Evolutionary conservation across 2,329 filamentous ascomycete species (phyloP).

Genomic region (Exophiala bonariae): DNA sequence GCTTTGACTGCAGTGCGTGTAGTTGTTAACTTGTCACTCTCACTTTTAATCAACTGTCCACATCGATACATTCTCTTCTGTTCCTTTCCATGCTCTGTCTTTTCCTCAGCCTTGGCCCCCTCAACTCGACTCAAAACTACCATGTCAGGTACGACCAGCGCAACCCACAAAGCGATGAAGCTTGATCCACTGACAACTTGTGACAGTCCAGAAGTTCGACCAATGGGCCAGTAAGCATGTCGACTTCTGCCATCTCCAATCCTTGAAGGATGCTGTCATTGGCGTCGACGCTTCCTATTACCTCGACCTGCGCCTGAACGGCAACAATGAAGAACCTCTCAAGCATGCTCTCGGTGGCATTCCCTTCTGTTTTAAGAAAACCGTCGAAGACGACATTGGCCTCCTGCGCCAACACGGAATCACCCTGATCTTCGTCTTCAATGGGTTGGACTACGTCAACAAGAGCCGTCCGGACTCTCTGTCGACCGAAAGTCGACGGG

Average conservation of each 20-base stretch:
- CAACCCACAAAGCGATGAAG: no score
- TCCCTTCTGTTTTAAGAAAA: constrained; percentile 72
- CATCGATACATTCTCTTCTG: no score
- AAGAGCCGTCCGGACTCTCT: constrained; percentile 65
- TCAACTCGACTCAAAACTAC: background rate
- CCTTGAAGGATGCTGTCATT: constrained; percentile 72
- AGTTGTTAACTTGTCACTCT: no score
- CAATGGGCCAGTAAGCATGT: constrained; percentile 57
- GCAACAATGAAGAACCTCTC: constrained; percentile 77
- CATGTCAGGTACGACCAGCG: constrained; percentile 22
- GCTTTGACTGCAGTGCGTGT: background rate
- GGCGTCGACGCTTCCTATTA: constrained; percentile 91
- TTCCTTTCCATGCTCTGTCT: background rate
- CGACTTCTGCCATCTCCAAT: constrained; percentile 60
- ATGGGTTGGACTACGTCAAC: constrained; percentile 77
- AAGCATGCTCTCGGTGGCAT: constrained; percentile 86
- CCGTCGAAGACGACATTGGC: constrained; percentile 75
- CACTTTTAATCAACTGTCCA: no score
- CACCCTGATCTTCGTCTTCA: constrained; percentile 86
- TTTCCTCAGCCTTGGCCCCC: background rate
- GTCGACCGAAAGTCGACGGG: constrained; percentile 60
- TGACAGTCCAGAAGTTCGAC: constrained; percentile 52
- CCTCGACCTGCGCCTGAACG: constrained; percentile 74
- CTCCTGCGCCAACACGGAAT: constrained; percentile 69
- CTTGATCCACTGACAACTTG: constrained; percentile 12